A percentile compares a stretch with the other conserved stretches of the same genome.
Conservation (phyloP, 2,329 filamentous ascomycete species). For the Alternaria sp. region DNA sequence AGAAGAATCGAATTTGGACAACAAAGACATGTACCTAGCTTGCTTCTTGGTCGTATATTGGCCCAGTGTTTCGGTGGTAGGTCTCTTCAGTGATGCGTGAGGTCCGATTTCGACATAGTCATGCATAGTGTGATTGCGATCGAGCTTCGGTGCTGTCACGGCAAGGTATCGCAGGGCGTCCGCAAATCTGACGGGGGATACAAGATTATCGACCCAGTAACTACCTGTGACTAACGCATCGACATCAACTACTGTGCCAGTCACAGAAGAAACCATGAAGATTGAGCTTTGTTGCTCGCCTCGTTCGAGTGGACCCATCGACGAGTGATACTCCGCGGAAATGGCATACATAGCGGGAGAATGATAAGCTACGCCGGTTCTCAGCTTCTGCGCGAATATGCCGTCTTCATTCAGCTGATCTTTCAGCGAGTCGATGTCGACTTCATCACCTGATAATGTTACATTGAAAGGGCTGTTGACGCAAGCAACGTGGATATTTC, state of each 20-base stretch:
- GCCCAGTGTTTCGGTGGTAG: conserved; percentile 12
- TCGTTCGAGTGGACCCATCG: not conserved
- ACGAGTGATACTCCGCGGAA: not conserved
- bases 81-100: conserved; percentile 39
- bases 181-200: conserved; percentile 44
- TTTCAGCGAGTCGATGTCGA: not conserved
- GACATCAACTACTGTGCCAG: not conserved
- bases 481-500: conserved; percentile 4
- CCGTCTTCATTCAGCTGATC: not conserved
- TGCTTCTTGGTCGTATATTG: not conserved
- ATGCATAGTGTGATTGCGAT: not conserved
- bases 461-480: conserved; percentile 22
- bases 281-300: not conserved
- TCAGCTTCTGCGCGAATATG: not conserved
- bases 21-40: not conserved
- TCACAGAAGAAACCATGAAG: not conserved
- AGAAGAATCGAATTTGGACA: not conserved
- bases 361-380: not conserved
- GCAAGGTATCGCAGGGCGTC: not conserved
- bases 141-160: not conserved
- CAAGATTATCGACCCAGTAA: conserved; percentile 47
- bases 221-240: conserved; percentile 21
- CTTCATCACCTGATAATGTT: conserved; percentile 51
- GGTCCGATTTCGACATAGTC: conserved; percentile 39
- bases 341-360: not conserved